Percentiles rank a stretch among this genome's conserved stretches.
Conservation (phyloP, 2,329 filamentous ascomycete species). For the Myriosclerotinia curreyana region DNA sequence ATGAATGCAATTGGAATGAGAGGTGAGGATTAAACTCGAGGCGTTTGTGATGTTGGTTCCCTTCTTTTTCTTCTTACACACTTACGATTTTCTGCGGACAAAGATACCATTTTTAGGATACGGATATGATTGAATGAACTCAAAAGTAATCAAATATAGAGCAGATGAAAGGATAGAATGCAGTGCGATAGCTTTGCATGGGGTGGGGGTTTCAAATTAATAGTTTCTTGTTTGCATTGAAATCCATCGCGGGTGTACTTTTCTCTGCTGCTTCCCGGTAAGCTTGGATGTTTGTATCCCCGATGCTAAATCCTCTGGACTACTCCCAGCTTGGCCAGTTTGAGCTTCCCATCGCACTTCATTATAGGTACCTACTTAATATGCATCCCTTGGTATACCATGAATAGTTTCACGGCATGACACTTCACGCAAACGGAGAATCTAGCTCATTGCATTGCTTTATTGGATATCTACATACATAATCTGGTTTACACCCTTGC, state of each 20-base stretch:
- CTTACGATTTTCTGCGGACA: background rate
- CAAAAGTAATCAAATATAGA: background rate
- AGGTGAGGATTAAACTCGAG: background rate
- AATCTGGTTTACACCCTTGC: background rate
- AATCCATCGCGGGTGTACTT: too few species aligned
- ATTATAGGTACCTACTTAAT: too few species aligned
- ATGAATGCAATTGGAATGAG: background rate
- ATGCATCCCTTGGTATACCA: background rate
- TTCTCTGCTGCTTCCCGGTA: background rate
- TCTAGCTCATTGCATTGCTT: background rate
- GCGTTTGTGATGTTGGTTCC: constrained; percentile 3
- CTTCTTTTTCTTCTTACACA: background rate
- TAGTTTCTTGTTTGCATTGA: too few species aligned
- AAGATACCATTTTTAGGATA: constrained; percentile 4
- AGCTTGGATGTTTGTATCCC: too few species aligned
- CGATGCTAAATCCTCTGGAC: background rate
- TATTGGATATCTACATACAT: constrained; percentile 1
- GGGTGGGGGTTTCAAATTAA: too few species aligned
- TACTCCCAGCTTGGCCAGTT: too few species aligned
- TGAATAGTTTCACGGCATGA: background rate
- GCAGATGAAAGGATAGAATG: background rate
- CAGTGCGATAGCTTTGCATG: background rate
- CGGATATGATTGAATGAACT: background rate
- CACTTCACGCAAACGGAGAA: too few species aligned
- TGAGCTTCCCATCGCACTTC: too few species aligned